Conservation (phyloP, 495 filamentous ascomycete species). For the Tuber microsphaerosporum region DNA sequence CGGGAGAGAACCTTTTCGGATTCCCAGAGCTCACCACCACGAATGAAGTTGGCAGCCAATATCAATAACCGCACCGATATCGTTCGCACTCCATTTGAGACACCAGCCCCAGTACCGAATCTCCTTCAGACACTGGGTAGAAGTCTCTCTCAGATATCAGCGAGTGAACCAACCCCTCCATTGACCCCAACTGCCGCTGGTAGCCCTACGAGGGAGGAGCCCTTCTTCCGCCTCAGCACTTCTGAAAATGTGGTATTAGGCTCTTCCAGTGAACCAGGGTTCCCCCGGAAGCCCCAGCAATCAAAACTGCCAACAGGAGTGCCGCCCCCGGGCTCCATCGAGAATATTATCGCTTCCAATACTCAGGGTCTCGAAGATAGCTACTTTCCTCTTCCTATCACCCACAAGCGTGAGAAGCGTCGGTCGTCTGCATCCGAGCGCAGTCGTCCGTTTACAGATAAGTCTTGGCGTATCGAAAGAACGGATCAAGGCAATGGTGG, state of each 20-base stretch:
- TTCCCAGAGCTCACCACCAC: slow-evolving; percentile 40
- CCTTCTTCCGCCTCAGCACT: slow-evolving; percentile 52
- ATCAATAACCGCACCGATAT: background rate
- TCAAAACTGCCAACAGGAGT: slow-evolving; percentile 60
- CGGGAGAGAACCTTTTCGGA: slow-evolving; percentile 42
- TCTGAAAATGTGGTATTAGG: slow-evolving; percentile 31
- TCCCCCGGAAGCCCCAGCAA: slow-evolving; percentile 63
- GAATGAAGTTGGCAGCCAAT: slow-evolving; percentile 11
- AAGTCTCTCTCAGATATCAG: slow-evolving; percentile 46
- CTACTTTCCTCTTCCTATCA: slow-evolving; percentile 29
- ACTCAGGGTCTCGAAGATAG: slow-evolving; percentile 26
- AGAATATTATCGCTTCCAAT: slow-evolving; percentile 45
- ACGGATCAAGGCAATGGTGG: slow-evolving; percentile 88
- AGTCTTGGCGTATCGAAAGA: slow-evolving; percentile 69
- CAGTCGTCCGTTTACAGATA: slow-evolving; percentile 52
- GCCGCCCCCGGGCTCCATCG: slow-evolving; percentile 64
- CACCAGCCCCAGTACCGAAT: slow-evolving; percentile 41
- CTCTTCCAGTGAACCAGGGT: slow-evolving; percentile 40
- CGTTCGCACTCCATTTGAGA: slow-evolving; percentile 16
- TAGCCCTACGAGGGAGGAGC: slow-evolving; percentile 37
- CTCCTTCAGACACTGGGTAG: slow-evolving; percentile 37
- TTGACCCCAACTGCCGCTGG: slow-evolving; percentile 43
- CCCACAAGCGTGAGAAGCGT: slow-evolving; percentile 36
- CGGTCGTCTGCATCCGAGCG: slow-evolving; percentile 41
- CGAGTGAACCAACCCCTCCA: slow-evolving; percentile 42